Base-by-base conservation (phyloP, 1,284 basidiomycete genomes). In the Exsudoporus floridanus region DNA sequence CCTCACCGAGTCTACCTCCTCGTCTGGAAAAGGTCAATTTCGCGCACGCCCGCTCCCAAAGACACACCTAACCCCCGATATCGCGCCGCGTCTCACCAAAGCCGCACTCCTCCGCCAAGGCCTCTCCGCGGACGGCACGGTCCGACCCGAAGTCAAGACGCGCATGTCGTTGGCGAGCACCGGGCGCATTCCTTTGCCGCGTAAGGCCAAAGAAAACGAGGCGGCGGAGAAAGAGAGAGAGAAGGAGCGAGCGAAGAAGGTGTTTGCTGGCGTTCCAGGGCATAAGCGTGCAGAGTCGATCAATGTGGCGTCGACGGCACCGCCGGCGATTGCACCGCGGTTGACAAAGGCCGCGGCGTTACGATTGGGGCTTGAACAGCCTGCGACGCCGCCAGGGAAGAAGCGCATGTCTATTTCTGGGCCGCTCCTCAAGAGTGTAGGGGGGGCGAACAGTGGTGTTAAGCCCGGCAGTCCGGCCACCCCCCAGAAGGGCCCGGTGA, bases 101-200 rank as follows among this genome's bases (percentile, higher is more conserved):
- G 84, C 90, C 0, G 89, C 92, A 0, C 83, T 87, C 5, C 77
- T 94, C 5, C 82, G 92, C 35, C 80, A 81, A 1, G 86, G 87
- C 7, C 57, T 78, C 31, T 62, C 69, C 1, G 53, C 70, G 3
- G 70, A 74, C 35, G 64, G 66, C 25, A 53, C 70, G 1, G 57
- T 77, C 9, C 60, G 59, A 19, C 0, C 18, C 1, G 54, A 62
- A 23, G 23, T n/a, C 37, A 67, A 49, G 46, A 60, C 66, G 0
- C 63, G 67, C 34, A 70, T 71, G 66, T 69, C 69, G 10, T 30
- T 59, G n/a, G 69, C 66, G 10, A 71, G 66, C 35, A 67, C 66
- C 0, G 66, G 66, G 0, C 67, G 69, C 4, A 57, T 71, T 23
- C 67, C 69, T 3, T 4, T 53, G 12, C 60, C 36, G 1, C 67